Conservation (phyloP, 169 alveolate genomes). For the Eimeria tenella region DNA sequence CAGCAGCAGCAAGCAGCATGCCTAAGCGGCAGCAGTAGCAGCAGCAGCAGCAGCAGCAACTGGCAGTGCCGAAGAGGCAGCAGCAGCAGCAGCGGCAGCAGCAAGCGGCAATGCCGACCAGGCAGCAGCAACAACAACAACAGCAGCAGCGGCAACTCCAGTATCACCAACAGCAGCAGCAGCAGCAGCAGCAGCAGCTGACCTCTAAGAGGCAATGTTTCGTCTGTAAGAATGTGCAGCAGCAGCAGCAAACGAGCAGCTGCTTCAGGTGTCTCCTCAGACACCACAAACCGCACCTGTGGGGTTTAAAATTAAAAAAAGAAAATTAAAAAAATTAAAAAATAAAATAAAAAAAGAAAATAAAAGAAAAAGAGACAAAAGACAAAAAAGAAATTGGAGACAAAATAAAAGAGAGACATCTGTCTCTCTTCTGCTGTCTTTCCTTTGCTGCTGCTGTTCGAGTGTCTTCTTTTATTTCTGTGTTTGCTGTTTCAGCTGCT, state of each 20-base stretch:
- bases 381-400: background rate
- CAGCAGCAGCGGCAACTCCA: background rate
- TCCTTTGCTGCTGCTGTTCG: too few relatives aligned
- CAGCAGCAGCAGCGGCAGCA: background rate
- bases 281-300: conserved; percentile 17
- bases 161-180: background rate
- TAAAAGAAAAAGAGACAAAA: background rate
- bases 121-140: background rate
- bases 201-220: background rate
- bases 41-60: background rate
- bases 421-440: too few relatives aligned
- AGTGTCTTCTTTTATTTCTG: too few relatives aligned
- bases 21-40: background rate
- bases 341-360: background rate
- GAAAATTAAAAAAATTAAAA: background rate
- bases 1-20: background rate
- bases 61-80: background rate
- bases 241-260: conserved; percentile 40
- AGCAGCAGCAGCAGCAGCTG: background rate
- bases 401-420: too few relatives aligned
- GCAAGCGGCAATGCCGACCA: background rate
- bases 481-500: too few relatives aligned
- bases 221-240: conserved; percentile 31
- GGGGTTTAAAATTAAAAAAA: background rate
- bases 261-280: conserved; percentile 47